Evolutionary conservation across 352 stramenopile species (phyloP), one percentile per base, ranked within the genome.

Genomic region (Phytopythium mirpurense): DNA sequence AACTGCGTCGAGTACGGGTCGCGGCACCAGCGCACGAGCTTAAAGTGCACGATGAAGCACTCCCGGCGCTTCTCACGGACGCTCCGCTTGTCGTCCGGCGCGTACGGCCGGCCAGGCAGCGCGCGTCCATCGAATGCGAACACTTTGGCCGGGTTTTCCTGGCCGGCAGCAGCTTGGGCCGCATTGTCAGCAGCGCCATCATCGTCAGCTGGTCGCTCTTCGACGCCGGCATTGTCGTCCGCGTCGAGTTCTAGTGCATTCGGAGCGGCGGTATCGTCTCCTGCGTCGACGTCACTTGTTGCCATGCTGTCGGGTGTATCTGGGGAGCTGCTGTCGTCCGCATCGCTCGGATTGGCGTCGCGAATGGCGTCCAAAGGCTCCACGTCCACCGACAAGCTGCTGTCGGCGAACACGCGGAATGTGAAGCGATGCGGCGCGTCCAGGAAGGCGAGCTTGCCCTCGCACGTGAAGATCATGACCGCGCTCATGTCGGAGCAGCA

Each of bases 31-130:
- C 63, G 67, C 32, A 82, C 64, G 15, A 82, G 52, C 37, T 78
- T 78, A 47, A 78, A 82, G 26, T 75, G 63, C 23, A 74, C 56
- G n/a, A 73, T 62, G 45, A 70, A 77, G 48, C 58, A 68, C 8
- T 24, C 40, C 37, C 43, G 24, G 7, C 55, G 36, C 29, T 36
- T 45, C 23, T 46, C 43, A 16, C 11, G 6, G 1, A 21, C 32
- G 5, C 35, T 54, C 11, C 31, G n/a, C 15, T 26, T 34, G 48
- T 16, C 11, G 1, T 10, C 9, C 29, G 46, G 29, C 49, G 62
- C 38, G 2, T 51, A n/a, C 1, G 57, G 49, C 18, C 59, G 51
- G 9, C 67, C 67, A 27, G 63, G 42, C 29, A 76, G 54, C 24
- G 67, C 67, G 43, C 64, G 56, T 26, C 67, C 67, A 42, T 70